Base-by-base conservation (phyloP, 164 flowering plant genomes). In the Macadamia tetraphylla region DNA sequence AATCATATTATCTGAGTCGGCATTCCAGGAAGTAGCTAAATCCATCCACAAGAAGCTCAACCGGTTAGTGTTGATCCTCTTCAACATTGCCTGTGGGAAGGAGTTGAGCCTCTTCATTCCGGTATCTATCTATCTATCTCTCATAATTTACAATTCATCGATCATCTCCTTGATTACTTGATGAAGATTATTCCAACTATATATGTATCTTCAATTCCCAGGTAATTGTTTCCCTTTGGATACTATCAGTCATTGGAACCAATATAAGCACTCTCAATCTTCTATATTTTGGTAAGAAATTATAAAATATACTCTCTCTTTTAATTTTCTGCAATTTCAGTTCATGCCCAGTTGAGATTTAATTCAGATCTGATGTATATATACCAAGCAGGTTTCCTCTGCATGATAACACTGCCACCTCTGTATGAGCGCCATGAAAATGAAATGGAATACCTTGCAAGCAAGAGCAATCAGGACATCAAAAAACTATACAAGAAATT, bases 181-280 rank as follows among this genome's bases (percentile, higher is more conserved):
- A 17, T 63, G 2, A 29, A 23, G 23, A 23, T 23, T 23, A 23
- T 23, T 23, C 23, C 15, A n/a, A 6, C 3, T n/a, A 6, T 17
- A 14, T 23, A 0, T 55, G n/a, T 23, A 23, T 23, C 23, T 23
- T 23, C 23, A 23, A 23, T 44, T 75, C 72, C 31, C 81, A 89
- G 93, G 71, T 73, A 31, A 73, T 85, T 42, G 35, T 59, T 49
- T 64, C 69, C 35, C 84, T 91, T 7, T 86, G 84, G 81, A 60
- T 89, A 13, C 29, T 87, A 18, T 85, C 93, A 3, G 70, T 85
- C 63, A 68, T 91, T 3, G 95, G 95, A 65, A 81, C 74, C 74
- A 83, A 69, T 71, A 70, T 76, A 75, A 81, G 80, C 85, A 79
- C 84, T 60, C 13, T 86, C 35, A 87, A 85, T 71, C 80, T 90